Percentiles rank a stretch among this genome's conserved stretches.
Evolutionary conservation across 345 rosid species (phyloP).

Genomic region (Syzygium aqueum): DNA sequence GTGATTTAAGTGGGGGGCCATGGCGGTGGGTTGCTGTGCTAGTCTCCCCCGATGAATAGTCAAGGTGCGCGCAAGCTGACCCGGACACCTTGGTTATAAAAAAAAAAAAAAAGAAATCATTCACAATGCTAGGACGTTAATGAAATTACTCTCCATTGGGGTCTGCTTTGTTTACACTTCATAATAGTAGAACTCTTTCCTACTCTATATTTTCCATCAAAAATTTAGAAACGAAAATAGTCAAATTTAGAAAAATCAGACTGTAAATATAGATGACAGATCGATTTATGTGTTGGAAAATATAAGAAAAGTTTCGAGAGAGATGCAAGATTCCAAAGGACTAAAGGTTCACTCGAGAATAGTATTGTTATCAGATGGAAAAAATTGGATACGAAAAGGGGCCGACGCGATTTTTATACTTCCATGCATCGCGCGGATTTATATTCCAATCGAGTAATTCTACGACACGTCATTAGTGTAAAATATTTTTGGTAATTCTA

Average conservation of each 20-base stretch:
- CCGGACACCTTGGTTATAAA: too few relatives aligned
- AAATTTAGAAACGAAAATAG: neutral
- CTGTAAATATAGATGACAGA: neutral
- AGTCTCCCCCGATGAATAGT: too few relatives aligned
- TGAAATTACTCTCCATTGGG: neutral
- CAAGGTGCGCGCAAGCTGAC: too few relatives aligned
- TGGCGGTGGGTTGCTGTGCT: too few relatives aligned
- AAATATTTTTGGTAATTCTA: neutral
- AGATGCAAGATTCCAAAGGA: neutral
- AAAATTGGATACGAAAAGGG: neutral
- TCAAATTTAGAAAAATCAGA: neutral
- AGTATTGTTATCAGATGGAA: neutral
- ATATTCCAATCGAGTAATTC: neutral
- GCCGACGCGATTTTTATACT: neutral
- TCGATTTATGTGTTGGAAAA: neutral
- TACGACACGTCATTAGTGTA: neutral
- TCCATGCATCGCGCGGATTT: neutral
- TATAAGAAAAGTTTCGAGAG: neutral
- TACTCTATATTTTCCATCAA: neutral
- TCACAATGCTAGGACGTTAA: neutral
- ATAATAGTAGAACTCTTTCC: neutral
- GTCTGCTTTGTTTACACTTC: neutral
- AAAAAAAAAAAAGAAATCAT: neutral
- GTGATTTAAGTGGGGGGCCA: too few relatives aligned
- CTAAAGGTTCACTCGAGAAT: neutral